A percentile compares a stretch with the other conserved stretches of the same genome.
Conservation (phyloP, 2,329 filamentous ascomycete genomes). For the Cercospora citrullina region DNA sequence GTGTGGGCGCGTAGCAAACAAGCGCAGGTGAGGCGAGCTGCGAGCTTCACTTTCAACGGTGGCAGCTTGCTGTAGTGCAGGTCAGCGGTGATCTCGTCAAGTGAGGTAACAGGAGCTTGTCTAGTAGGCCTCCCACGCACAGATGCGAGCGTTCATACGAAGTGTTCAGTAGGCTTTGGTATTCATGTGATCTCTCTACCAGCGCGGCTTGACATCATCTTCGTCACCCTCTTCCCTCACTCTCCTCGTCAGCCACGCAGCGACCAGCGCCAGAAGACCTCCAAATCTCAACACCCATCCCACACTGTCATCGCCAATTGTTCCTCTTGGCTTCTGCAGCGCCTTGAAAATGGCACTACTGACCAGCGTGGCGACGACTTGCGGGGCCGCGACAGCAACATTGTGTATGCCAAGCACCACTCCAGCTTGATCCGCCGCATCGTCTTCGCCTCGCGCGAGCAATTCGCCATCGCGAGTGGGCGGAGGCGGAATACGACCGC, state of each 20-base stretch:
- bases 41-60: too few relatives aligned
- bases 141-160: too few relatives aligned
- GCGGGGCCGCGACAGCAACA: slow-evolving; percentile 86
- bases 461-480: slow-evolving; percentile 39
- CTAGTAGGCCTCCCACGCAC: too few relatives aligned
- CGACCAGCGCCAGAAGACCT: slow-evolving; percentile 73
- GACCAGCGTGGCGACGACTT: slow-evolving; percentile 83
- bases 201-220: slow-evolving; percentile 14
- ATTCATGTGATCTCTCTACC: too few relatives aligned
- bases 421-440: slow-evolving; percentile 73
- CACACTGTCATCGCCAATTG: slow-evolving; percentile 81
- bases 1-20: too few relatives aligned
- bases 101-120: too few relatives aligned
- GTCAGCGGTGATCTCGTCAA: too few relatives aligned
- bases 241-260: slow-evolving; percentile 52
- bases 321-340: slow-evolving; percentile 83
- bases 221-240: slow-evolving; percentile 25
- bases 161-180: too few relatives aligned
- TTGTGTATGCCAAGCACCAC: slow-evolving; percentile 95
- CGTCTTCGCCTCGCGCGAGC: slow-evolving; percentile 50
- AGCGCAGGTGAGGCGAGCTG: too few relatives aligned
- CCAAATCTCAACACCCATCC: slow-evolving; percentile 83
- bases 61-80: too few relatives aligned
- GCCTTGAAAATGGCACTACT: slow-evolving; percentile 81
- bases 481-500: slow-evolving; percentile 48